phyloP scores from a whole-genome alignment of 208 protist genomes.

The Leishmania braziliensis region DNA sequence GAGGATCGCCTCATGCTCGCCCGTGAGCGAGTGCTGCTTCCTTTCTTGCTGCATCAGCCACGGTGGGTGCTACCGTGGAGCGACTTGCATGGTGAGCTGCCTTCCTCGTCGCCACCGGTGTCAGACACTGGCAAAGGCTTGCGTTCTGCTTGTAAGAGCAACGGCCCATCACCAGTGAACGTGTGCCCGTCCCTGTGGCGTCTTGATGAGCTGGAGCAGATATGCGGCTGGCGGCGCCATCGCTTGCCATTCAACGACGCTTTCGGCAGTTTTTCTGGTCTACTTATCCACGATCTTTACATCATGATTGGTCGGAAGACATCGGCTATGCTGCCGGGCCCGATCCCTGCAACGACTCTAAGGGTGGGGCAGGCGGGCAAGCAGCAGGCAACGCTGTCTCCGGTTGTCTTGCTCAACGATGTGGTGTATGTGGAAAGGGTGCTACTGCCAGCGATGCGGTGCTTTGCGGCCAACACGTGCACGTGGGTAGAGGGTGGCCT shows the following conservation, averaged over 20 bases:
- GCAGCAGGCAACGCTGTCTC: background rate
- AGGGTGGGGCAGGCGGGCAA: background rate
- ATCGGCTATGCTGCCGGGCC: background rate
- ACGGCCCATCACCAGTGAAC: background rate
- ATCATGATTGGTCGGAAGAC: conserved; percentile 15
- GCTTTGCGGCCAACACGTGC: conserved; percentile 30
- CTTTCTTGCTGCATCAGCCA: conserved; percentile 37
- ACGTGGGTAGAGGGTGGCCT: background rate
- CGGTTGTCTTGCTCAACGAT: conserved; percentile 53
- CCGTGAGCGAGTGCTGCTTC: conserved; percentile 47
- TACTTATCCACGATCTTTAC: conserved; percentile 34
- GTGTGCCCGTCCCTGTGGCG: conserved; percentile 37
- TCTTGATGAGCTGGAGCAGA: conserved; percentile 28
- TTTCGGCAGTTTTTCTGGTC: conserved; percentile 30
- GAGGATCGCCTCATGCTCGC: conserved; percentile 31
- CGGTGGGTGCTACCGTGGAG: background rate
- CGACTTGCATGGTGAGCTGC: background rate
- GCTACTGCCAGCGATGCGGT: conserved; percentile 54
- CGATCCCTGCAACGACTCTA: background rate
- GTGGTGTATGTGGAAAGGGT: conserved; percentile 39
- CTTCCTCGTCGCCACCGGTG: background rate
- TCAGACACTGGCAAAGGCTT: background rate
- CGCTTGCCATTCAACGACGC: background rate
- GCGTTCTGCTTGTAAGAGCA: background rate
- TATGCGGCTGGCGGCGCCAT: conserved; percentile 35